Evolutionary conservation across 2,329 filamentous ascomycete species (phyloP).

Genomic region (Colletotrichum liriopes): DNA sequence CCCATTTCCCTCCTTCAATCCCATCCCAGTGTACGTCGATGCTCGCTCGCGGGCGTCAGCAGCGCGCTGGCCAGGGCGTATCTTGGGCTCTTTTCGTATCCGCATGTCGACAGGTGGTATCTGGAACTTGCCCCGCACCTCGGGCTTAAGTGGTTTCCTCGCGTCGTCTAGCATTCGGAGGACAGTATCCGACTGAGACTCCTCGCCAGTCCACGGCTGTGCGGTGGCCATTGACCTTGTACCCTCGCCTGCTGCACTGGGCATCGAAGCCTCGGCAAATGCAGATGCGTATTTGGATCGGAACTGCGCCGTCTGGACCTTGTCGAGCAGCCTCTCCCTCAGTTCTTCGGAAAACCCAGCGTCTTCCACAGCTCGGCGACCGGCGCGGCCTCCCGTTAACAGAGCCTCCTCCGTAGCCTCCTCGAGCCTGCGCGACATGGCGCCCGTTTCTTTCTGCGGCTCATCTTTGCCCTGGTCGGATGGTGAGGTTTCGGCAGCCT

Average conservation of each 20-base stretch:
- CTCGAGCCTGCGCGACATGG: slow-evolving; percentile 71
- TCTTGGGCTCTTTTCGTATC: slow-evolving; percentile 56
- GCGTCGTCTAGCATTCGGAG: slow-evolving; percentile 89
- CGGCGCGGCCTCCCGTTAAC: slow-evolving; percentile 71
- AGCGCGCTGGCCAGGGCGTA: slow-evolving; percentile 63
- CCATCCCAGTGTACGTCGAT: slow-evolving; percentile 64
- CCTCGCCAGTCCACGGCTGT: slow-evolving; percentile 83
- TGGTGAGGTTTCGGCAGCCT: slow-evolving; percentile 7
- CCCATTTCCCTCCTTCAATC: slow-evolving; percentile 62
- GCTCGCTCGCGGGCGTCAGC: slow-evolving; percentile 72
- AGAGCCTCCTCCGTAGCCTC: slow-evolving; percentile 76
- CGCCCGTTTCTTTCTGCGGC: slow-evolving; percentile 50
- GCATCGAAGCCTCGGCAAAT: slow-evolving; percentile 64
- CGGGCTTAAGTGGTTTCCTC: slow-evolving; percentile 76
- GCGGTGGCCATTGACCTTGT: slow-evolving; percentile 78
- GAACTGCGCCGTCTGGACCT: slow-evolving; percentile 70
- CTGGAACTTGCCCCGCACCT: slow-evolving; percentile 62
- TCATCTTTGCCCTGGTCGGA: slow-evolving; percentile 4
- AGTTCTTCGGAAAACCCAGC: slow-evolving; percentile 76
- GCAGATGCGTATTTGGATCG: slow-evolving; percentile 64
- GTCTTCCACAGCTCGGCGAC: slow-evolving; percentile 72
- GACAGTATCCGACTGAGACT: slow-evolving; percentile 81
- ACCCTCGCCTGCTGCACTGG: slow-evolving; percentile 75
- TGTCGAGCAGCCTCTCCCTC: slow-evolving; percentile 71
- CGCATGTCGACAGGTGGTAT: slow-evolving; percentile 69